phyloP scores from a whole-genome alignment of 2,329 filamentous ascomycete species.

The Alternaria brassicae region DNA sequence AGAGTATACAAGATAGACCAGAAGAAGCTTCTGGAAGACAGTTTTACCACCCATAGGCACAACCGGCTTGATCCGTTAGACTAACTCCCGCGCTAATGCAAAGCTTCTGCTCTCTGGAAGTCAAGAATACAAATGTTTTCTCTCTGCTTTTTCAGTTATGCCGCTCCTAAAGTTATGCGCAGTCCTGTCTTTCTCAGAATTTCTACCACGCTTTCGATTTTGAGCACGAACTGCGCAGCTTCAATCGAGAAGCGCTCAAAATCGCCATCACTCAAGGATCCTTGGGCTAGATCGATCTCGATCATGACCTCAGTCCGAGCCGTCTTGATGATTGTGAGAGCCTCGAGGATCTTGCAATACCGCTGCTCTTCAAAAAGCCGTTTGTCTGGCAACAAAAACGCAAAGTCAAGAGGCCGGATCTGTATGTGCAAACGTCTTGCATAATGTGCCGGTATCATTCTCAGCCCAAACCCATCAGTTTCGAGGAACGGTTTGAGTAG shows the following conservation, averaged over 20 bases:
- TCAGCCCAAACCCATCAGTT: conserved; percentile 17
- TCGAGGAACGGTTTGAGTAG: conserved; percentile 20
- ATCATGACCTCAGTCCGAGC: conserved; percentile 12
- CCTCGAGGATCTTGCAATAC: conserved; percentile 10
- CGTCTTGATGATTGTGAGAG: conserved; percentile 10
- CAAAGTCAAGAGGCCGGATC: conserved; percentile 19
- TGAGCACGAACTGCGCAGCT: conserved; percentile 1
- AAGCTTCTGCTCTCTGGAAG: neutral
- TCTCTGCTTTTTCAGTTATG: neutral
- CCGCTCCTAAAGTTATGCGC: neutral
- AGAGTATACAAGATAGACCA: neutral
- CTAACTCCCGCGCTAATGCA: neutral
- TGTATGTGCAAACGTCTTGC: conserved; percentile 21
- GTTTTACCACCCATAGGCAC: neutral
- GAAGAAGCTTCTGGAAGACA: neutral
- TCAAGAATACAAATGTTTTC: neutral
- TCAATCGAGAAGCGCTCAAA: conserved; percentile 8
- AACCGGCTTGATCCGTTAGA: neutral
- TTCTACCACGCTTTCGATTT: conserved; percentile 1
- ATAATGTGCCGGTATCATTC: conserved; percentile 19
- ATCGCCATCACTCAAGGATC: conserved; percentile 3
- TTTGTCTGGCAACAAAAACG: conserved; percentile 9
- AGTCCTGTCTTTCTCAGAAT: conserved; percentile 3
- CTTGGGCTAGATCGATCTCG: conserved; percentile 15
- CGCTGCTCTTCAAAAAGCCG: conserved; percentile 12